These are phyloP conservation scores for Amesomyces nigricolor DNA, from an alignment of 2,329 filamentous ascomycete species.

Conservation along the genomic window DNA sequence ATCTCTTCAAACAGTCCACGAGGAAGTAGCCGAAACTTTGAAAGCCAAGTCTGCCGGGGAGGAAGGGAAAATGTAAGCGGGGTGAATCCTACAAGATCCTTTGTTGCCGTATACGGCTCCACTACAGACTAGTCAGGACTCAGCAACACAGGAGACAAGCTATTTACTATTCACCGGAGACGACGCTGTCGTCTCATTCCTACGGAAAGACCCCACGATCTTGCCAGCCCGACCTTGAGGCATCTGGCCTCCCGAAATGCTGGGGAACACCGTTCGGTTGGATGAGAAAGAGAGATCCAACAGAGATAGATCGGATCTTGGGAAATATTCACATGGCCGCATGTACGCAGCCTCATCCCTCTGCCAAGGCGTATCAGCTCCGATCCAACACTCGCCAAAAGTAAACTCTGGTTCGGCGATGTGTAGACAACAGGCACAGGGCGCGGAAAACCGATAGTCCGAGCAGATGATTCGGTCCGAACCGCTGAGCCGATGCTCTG, in stretches of 20 bases:
- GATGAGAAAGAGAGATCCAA: background rate
- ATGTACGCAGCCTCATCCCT: conserved; percentile 1
- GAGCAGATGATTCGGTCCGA: conserved; percentile 9
- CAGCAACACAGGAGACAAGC: too few species aligned
- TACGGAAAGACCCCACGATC: too few species aligned
- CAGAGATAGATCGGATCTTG: background rate
- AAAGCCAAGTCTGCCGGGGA: too few species aligned
- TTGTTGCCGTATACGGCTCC: too few species aligned
- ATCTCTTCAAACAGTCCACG: too few species aligned
- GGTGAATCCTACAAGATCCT: too few species aligned
- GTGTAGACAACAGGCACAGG: background rate
- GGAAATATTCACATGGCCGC: background rate
- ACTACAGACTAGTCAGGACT: too few species aligned
- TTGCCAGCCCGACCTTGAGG: background rate
- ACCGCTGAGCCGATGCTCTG: background rate
- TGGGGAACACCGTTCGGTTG: background rate
- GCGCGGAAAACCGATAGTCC: background rate
- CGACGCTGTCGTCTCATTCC: too few species aligned
- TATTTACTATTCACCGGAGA: too few species aligned
- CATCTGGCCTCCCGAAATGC: background rate
- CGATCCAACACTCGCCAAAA: background rate
- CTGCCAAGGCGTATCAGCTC: background rate
- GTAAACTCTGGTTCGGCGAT: conserved; percentile 4
- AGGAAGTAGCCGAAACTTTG: too few species aligned
- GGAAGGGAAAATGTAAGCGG: too few species aligned